phyloP scores from a whole-genome alignment of 768 basidiomycete genomes.

The Termitomyces sp. region DNA sequence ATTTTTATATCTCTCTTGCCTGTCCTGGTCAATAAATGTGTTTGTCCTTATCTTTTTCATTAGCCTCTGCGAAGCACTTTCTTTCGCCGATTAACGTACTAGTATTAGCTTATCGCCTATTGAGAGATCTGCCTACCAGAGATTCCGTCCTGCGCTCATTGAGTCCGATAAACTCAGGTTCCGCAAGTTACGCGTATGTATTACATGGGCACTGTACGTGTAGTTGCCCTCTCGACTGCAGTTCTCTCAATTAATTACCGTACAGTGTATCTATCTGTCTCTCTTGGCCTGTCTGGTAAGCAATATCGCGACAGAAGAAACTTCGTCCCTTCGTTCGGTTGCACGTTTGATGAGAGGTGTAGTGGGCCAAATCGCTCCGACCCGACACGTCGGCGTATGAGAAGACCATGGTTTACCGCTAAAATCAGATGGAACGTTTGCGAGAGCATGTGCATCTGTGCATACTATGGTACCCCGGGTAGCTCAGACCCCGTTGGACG shows the following conservation, averaged over 20 bases:
- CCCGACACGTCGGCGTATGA: neutral
- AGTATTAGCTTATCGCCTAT: neutral
- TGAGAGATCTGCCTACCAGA: neutral
- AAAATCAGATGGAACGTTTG: neutral
- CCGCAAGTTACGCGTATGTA: neutral
- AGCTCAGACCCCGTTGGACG: too few species aligned
- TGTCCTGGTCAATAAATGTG: neutral
- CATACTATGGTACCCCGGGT: too few species aligned
- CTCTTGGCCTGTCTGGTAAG: neutral
- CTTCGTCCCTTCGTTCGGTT: neutral
- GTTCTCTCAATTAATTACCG: neutral
- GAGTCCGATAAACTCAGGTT: neutral
- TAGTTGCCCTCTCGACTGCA: neutral
- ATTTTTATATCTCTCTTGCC: neutral
- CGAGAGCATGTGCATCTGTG: neutral
- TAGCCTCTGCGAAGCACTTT: too few species aligned
- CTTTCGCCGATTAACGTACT: too few species aligned
- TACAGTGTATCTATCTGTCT: neutral
- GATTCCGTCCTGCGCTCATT: neutral
- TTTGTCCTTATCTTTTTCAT: neutral
- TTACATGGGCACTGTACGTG: neutral
- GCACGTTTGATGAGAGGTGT: neutral
- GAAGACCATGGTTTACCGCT: neutral
- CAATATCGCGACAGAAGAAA: neutral
- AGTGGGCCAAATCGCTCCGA: neutral